Conservation (phyloP, 2,329 filamentous ascomycete genomes). For the Monilinia laxa region DNA sequence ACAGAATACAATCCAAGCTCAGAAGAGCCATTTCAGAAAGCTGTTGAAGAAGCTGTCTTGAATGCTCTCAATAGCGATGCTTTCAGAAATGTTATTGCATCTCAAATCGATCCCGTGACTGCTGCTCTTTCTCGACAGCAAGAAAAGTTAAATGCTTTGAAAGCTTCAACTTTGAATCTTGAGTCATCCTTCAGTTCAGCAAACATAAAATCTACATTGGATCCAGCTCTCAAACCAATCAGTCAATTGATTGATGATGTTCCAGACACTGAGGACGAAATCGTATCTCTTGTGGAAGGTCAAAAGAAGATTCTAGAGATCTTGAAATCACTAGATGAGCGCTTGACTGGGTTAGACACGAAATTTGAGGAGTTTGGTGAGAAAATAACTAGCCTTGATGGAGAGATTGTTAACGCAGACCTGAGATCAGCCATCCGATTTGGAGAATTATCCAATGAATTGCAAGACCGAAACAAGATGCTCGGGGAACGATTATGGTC, state of each 20-base stretch:
- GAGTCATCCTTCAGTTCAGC: slow-evolving; percentile 29
- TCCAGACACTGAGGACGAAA: slow-evolving; percentile 27
- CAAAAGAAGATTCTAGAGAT: slow-evolving; percentile 26
- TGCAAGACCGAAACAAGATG: slow-evolving; percentile 33
- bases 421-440: slow-evolving; percentile 32
- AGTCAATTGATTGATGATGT: slow-evolving; percentile 25
- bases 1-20: slow-evolving; percentile 23
- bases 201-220: slow-evolving; percentile 25
- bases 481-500: slow-evolving; percentile 30
- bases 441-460: slow-evolving; percentile 34
- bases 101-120: slow-evolving; percentile 30
- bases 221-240: slow-evolving; percentile 28
- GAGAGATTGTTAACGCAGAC: slow-evolving; percentile 29
- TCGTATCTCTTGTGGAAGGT: slow-evolving; percentile 25
- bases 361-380: slow-evolving; percentile 28
- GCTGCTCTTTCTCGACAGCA: slow-evolving; percentile 28
- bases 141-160: slow-evolving; percentile 32
- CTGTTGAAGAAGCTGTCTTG: slow-evolving; percentile 30
- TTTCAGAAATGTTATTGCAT: slow-evolving; percentile 31
- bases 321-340: slow-evolving; percentile 26
- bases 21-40: slow-evolving; percentile 27
- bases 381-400: slow-evolving; percentile 27
- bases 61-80: slow-evolving; percentile 30
- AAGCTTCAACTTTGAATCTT: slow-evolving; percentile 30
- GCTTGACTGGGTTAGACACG: slow-evolving; percentile 24